Evolutionary conservation across 208 protist species (phyloP), one percentile per base, ranked within the genome.

Genomic region (Leishmania tropica): DNA sequence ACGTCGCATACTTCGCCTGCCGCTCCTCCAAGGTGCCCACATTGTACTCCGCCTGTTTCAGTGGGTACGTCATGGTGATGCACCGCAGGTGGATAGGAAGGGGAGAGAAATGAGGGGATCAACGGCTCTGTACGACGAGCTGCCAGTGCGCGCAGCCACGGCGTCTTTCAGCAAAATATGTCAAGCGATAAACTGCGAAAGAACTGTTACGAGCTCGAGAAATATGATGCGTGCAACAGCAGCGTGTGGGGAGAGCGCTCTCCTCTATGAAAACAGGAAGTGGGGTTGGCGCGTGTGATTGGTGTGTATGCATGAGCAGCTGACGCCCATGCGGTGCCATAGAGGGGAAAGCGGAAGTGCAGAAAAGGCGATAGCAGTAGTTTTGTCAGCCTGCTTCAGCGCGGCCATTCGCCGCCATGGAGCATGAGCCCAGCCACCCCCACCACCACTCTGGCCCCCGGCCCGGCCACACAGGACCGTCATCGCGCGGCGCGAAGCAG

Each of bases 1-100:
- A 83, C 19, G 78, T 35, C 28, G 86, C 86, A 45, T 88, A 87
- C 83, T 85, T 84, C 58, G 81, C 78, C 76, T 90, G 80, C 28
- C 80, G 80, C 64, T 79, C 75, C 72, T 77, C 67, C 3, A 84
- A 80, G 42, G 65, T 73, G 64, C 75, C 75, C 8, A 84, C 60
- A 6, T 84, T 68, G 45, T 84, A 84, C 74, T 67, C 53, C 28
- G 40, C 73, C 24, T 62, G 31, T 2, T 60, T 40, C 73, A 64
- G 6, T 28, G 73, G 31, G 5, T 3, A 8, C 73, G 47, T 7
- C 73, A 60, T 76, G 31, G 31, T 76, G 71, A 75, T 54, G 71
- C 37, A 13, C 37, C 31, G 24, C 65, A 6, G 24, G 65, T n/a
- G 7, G 65, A 47, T 47, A 3, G 5, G 31, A 68, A 13, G 65